Evolutionary conservation across 23 red algal species (phyloP).

Genomic region (Cyanidiococcus yangmingshanensis): DNA sequence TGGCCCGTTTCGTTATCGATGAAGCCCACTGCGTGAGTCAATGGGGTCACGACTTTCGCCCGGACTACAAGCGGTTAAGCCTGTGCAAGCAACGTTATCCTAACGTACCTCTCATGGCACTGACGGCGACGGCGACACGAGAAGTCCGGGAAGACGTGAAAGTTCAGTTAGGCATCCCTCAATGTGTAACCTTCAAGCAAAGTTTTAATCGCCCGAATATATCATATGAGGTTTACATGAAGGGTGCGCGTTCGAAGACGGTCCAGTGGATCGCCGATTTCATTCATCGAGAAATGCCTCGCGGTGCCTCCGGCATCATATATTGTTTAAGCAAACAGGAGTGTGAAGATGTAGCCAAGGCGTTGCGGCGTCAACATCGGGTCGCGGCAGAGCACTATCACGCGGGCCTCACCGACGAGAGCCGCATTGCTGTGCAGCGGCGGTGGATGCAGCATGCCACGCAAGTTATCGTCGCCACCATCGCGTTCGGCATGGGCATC

Average conservation of each 20-base stretch:
- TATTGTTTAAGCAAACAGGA: constrained; percentile 71
- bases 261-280: constrained; percentile 20
- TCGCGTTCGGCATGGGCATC: constrained; percentile 99
- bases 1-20: constrained; percentile 61
- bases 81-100: constrained; percentile 47
- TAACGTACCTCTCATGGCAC: constrained; percentile 54
- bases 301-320: constrained; percentile 58
- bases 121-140: constrained; percentile 62
- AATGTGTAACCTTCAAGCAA: constrained; percentile 41
- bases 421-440: constrained; percentile 3
- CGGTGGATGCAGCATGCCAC: constrained; percentile 23
- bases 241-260: constrained; percentile 32
- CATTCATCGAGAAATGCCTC: constrained; percentile 43
- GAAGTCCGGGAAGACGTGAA: constrained; percentile 59
- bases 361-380: constrained; percentile 15
- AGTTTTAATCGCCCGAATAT: constrained; percentile 77
- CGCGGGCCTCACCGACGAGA: constrained; percentile 28
- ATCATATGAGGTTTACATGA: constrained; percentile 49
- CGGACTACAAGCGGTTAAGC: constrained; percentile 66
- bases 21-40: constrained; percentile 81
- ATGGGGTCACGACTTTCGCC: constrained; percentile 90
- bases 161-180: constrained; percentile 38
- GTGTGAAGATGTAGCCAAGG: constrained; percentile 35
- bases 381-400: constrained; percentile 26
- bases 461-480: constrained; percentile 83